Base-by-base conservation (phyloP, 495 filamentous ascomycete species). In the Saxophila tyrrhenica region DNA sequence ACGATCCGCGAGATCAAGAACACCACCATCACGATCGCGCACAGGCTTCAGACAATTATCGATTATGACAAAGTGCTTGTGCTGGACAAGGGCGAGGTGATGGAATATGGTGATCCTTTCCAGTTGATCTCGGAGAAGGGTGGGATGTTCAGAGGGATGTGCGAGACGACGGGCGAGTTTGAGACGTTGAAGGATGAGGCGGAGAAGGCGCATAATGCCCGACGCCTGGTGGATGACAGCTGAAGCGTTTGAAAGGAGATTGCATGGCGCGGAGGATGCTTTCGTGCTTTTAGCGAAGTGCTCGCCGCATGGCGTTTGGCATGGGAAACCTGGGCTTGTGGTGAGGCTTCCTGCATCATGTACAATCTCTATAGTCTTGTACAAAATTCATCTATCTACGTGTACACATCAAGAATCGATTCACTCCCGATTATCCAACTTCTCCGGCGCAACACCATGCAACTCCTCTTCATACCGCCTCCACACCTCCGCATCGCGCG, bases 51-150 rank as follows among this genome's bases (percentile, higher is more conserved):
- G 59, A 97, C 91, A 0, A 95, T 99, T 62, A 87, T 89, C 46
- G 94, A 97, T 64, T 97, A 97, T 64, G 91, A 97, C 71, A 95
- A 94, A 73, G 92, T 99, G n/a, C 75, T 97, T 3, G 89, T 97
- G 13, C 74, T 99, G 23, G 94, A 99, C 62, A 87, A 89, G 63
- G 94, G 94, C 23, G 67, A 72, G 32, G 85, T 99, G 17, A 75
- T 92, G 19, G 91, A 99, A 70, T 97, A 77, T 66, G 94, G 84
- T 39, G 82, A 91, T 59, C 94, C 94, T 17, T 85, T 85, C 73
- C 80, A 85, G 56, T 69, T 96, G 24, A 71, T 96, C 51, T 72
- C 75, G 52, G 79, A 77, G 54, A 71, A 83, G 59, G 76, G 75
- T 2, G 82, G 88, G 13, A 70, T 78, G 21, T 99, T 99, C 73